These are phyloP conservation scores for Furcasterigmium furcatum DNA, from an alignment of 2,329 filamentous ascomycete species.

Conservation along the genomic window DNA sequence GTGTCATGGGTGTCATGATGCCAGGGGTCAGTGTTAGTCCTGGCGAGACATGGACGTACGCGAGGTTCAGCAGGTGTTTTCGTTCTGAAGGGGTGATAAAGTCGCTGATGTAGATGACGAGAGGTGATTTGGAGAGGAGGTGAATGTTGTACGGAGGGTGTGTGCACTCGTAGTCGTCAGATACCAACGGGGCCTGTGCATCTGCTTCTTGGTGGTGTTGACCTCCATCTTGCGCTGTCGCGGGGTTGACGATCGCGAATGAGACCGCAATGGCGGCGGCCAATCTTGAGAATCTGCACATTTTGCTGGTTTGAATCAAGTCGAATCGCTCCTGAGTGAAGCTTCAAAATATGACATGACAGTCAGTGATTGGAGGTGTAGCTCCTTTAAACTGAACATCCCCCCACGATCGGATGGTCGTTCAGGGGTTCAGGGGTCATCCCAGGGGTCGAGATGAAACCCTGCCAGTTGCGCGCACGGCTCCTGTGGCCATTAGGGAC, in stretches of 20 bases:
- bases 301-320: neutral
- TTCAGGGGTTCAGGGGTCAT: neutral
- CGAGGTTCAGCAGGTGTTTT: conserved; percentile 36
- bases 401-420: neutral
- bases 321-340: too few species aligned
- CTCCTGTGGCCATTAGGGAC: too few species aligned
- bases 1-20: neutral
- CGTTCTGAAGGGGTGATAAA: conserved; percentile 41
- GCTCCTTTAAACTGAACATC: too few species aligned
- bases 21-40: too few species aligned
- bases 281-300: neutral
- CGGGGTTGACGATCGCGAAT: neutral
- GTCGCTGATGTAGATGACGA: conserved; percentile 45
- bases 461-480: neutral
- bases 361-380: too few species aligned
- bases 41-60: too few species aligned
- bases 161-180: conserved; percentile 15
- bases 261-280: neutral
- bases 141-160: conserved; percentile 35
- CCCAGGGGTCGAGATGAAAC: neutral
- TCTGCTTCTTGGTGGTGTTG: too few species aligned
- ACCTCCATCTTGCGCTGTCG: neutral
- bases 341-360: too few species aligned
- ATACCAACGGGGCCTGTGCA: neutral
- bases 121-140: conserved; percentile 42